Evolutionary conservation across 1,284 basidiomycete genomes (phyloP).

Genomic region (Rhodotorula sp.): DNA sequence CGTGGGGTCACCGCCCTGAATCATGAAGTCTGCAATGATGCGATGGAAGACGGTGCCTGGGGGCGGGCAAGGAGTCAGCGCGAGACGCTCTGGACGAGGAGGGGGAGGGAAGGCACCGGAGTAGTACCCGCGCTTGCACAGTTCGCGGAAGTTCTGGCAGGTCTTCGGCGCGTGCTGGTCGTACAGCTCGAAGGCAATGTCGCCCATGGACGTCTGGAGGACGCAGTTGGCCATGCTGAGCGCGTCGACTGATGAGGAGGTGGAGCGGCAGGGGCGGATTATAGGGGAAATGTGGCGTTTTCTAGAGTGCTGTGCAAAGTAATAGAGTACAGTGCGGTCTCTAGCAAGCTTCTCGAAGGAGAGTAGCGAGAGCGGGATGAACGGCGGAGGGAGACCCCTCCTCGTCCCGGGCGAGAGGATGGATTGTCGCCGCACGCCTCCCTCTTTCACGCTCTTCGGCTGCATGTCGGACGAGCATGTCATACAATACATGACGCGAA

Average conservation of each 20-base stretch:
- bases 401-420: too few relatives aligned
- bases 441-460: too few relatives aligned
- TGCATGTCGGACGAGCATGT: too few relatives aligned
- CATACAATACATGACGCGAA: too few relatives aligned
- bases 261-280: not conserved
- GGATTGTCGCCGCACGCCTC: too few relatives aligned
- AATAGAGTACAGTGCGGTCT: too few relatives aligned
- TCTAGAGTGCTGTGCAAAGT: not conserved
- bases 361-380: too few relatives aligned
- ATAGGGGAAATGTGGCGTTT: not conserved
- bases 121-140: conserved; percentile 66
- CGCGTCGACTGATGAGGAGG: conserved; percentile 1
- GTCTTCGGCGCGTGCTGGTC: conserved; percentile 89
- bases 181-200: conserved; percentile 80
- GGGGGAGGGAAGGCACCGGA: conserved; percentile 13
- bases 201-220: conserved; percentile 67
- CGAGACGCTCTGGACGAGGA: too few relatives aligned
- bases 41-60: conserved; percentile 85
- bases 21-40: conserved; percentile 89
- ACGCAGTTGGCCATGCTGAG: conserved; percentile 46
- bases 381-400: too few relatives aligned
- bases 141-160: conserved; percentile 89
- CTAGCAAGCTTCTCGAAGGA: too few relatives aligned
- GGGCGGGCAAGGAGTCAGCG: not conserved
- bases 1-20: conserved; percentile 61